phyloP scores from a whole-genome alignment of 129 eudicot genomes.

The Rutidosis leptorrhynchoides region DNA sequence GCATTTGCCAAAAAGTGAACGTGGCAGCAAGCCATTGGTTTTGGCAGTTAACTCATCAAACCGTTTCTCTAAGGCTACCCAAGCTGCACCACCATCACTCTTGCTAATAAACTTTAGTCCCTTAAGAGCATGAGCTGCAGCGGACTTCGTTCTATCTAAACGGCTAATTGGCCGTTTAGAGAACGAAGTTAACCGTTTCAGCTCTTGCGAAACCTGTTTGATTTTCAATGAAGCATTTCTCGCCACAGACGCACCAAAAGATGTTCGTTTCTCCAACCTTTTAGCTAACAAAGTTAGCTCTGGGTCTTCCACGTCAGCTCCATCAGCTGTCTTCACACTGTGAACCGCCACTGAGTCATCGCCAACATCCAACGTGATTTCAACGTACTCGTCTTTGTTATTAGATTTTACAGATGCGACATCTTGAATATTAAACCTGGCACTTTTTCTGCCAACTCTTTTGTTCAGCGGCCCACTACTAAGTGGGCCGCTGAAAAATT shows the following conservation, averaged over 20 bases:
- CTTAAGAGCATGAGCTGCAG: slow-evolving; percentile 49
- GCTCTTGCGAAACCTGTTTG: slow-evolving; percentile 57
- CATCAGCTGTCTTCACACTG: slow-evolving; percentile 65
- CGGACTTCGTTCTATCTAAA: slow-evolving; percentile 49
- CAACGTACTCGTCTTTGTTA: slow-evolving; percentile 52
- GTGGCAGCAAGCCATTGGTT: slow-evolving; percentile 63
- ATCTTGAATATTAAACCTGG: slow-evolving; percentile 48
- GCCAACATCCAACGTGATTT: slow-evolving; percentile 70
- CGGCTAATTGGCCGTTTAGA: slow-evolving; percentile 34
- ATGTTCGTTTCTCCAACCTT: slow-evolving; percentile 53
- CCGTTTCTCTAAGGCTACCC: slow-evolving; percentile 52
- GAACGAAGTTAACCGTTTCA: slow-evolving; percentile 55
- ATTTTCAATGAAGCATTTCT: slow-evolving; percentile 53
- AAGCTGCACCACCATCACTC: slow-evolving; percentile 51
- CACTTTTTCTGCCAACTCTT: slow-evolving; percentile 42
- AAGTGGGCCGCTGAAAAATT: slow-evolving; percentile 61
- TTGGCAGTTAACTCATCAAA: slow-evolving; percentile 42
- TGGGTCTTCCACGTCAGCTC: slow-evolving; percentile 56
- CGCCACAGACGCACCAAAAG: slow-evolving; percentile 49
- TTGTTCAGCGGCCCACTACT: slow-evolving; percentile 62
- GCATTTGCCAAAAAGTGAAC: slow-evolving; percentile 66
- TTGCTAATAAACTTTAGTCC: slow-evolving; percentile 67
- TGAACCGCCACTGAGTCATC: slow-evolving; percentile 83
- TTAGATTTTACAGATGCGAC: not conserved
- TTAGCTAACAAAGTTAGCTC: slow-evolving; percentile 52